Evolutionary conservation across 805 yeast species (phyloP).

Genomic region (Saccharomyces mikatae): DNA sequence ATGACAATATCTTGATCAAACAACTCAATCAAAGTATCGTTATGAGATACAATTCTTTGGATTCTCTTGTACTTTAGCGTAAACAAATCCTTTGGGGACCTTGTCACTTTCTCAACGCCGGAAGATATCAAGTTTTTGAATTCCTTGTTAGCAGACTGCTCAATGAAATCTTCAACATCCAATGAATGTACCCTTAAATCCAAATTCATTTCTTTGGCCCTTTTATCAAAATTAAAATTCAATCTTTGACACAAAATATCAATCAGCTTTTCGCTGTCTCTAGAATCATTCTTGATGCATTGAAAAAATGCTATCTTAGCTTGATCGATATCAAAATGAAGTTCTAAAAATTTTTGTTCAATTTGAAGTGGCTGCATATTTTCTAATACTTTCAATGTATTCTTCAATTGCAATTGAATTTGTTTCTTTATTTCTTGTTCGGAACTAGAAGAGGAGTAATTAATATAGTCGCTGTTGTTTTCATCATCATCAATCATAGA

Average conservation of each 20-base stretch:
- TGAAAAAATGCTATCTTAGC: slow-evolving; percentile 57
- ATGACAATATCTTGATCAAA: slow-evolving; percentile 71
- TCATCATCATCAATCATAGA: slow-evolving; percentile 25
- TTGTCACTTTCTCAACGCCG: slow-evolving; percentile 28
- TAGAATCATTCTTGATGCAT: slow-evolving; percentile 54
- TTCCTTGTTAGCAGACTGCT: slow-evolving; percentile 50
- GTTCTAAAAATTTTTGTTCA: slow-evolving; percentile 60
- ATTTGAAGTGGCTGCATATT: slow-evolving; percentile 37
- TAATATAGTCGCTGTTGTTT: slow-evolving; percentile 7
- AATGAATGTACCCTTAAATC: slow-evolving; percentile 58
- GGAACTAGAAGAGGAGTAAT: not conserved
- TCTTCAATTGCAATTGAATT: slow-evolving; percentile 19
- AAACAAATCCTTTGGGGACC: slow-evolving; percentile 43
- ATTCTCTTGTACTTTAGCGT: slow-evolving; percentile 49
- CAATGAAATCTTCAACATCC: slow-evolving; percentile 67
- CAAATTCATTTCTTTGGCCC: slow-evolving; percentile 54
- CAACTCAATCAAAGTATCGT: slow-evolving; percentile 47
- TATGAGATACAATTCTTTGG: slow-evolving; percentile 50
- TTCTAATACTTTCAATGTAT: slow-evolving; percentile 25
- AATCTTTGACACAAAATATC: slow-evolving; percentile 66
- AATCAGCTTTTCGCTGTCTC: slow-evolving; percentile 59
- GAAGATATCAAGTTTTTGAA: slow-evolving; percentile 67
- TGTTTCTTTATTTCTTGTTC: slow-evolving; percentile 12
- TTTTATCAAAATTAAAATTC: slow-evolving; percentile 50
- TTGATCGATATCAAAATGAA: slow-evolving; percentile 58